Percentiles rank a stretch among this genome's conserved stretches.
phyloP scores from a whole-genome alignment of 2,329 filamentous ascomycete species.

The Penicillium digitatum region DNA sequence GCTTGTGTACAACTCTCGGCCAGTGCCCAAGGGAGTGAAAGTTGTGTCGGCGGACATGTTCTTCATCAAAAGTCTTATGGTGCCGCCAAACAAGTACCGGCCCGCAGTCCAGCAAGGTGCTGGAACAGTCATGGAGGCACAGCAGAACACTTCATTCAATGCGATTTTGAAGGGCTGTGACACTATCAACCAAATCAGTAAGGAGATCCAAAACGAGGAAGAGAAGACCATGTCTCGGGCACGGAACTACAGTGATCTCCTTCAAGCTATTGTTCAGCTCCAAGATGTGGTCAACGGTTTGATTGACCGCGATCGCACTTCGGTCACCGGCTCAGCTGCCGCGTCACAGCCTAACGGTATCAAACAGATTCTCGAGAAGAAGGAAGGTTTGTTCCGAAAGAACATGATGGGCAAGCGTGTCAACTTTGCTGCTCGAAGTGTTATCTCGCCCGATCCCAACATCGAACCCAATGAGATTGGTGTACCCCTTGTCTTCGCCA shows the following conservation, averaged over 20 bases:
- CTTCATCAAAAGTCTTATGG: slow-evolving; percentile 79
- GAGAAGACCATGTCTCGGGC: slow-evolving; percentile 46
- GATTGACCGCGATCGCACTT: slow-evolving; percentile 84
- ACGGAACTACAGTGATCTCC: slow-evolving; percentile 69
- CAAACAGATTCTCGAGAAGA: slow-evolving; percentile 97
- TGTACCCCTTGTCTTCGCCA: slow-evolving; percentile 95
- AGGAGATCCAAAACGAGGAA: slow-evolving; percentile 58
- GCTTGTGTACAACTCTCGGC: slow-evolving; percentile 78
- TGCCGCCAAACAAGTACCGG: slow-evolving; percentile 87
- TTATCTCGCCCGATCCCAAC: slow-evolving; percentile 97
- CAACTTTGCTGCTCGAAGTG: slow-evolving; percentile 94
- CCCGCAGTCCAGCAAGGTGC: slow-evolving; percentile 80
- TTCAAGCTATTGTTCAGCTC: slow-evolving; percentile 75
- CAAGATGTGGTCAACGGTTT: slow-evolving; percentile 91
- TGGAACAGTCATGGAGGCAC: slow-evolving; percentile 77
- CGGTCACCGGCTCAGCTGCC: slow-evolving; percentile 71
- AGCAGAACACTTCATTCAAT: slow-evolving; percentile 85
- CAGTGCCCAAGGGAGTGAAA: slow-evolving; percentile 54
- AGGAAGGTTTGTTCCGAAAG: slow-evolving; percentile 95
- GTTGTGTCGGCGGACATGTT: slow-evolving; percentile 82
- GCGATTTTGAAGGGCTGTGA: slow-evolving; percentile 73
- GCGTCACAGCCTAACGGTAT: slow-evolving; percentile 85
- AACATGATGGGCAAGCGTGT: slow-evolving; percentile 99
- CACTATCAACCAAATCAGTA: slow-evolving; percentile 68
- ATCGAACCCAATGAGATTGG: slow-evolving; percentile 99